Conservation (phyloP, 2,329 filamentous ascomycete genomes). For the Botrytis fabae region DNA sequence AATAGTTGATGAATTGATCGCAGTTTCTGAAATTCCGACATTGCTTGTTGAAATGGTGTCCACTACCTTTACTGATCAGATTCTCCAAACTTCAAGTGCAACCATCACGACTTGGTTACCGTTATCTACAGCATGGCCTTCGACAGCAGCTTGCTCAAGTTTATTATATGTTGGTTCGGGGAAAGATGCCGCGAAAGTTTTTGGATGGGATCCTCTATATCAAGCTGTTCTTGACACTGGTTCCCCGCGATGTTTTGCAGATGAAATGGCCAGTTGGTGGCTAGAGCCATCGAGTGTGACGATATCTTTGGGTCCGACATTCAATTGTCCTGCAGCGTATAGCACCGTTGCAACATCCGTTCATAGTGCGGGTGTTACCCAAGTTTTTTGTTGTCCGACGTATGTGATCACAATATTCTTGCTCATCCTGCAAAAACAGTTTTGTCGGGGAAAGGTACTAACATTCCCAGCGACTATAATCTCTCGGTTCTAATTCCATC, state of each 20-base stretch:
- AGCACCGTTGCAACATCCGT: conserved; percentile 19
- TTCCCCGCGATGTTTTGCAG: conserved; percentile 16
- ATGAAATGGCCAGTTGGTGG: conserved; percentile 20
- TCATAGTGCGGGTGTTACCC: conserved; percentile 9
- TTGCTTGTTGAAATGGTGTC: not conserved
- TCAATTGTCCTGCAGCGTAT: conserved; percentile 16
- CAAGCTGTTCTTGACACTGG: conserved; percentile 13
- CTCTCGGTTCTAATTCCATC: not conserved
- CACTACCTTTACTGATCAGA: not conserved
- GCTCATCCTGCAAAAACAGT: no score
- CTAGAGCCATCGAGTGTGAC: conserved; percentile 3
- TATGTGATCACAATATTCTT: not conserved
- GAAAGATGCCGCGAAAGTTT: not conserved
- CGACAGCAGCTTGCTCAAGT: conserved; percentile 5
- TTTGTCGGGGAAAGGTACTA: not conserved
- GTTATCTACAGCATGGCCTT: conserved; percentile 17
- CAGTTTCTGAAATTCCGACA: not conserved
- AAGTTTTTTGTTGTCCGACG: conserved; percentile 20
- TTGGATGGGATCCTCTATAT: conserved; percentile 19
- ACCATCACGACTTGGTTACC: conserved; percentile 15
- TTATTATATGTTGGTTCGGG: conserved; percentile 7
- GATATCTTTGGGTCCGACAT: conserved; percentile 11
- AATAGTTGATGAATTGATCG: not conserved
- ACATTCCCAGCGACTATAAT: conserved; percentile 8
- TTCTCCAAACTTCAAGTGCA: conserved; percentile 9